These are phyloP conservation scores for Phialophora macrospora DNA, from an alignment of 2,329 filamentous ascomycete genomes.

Conservation along the genomic window DNA sequence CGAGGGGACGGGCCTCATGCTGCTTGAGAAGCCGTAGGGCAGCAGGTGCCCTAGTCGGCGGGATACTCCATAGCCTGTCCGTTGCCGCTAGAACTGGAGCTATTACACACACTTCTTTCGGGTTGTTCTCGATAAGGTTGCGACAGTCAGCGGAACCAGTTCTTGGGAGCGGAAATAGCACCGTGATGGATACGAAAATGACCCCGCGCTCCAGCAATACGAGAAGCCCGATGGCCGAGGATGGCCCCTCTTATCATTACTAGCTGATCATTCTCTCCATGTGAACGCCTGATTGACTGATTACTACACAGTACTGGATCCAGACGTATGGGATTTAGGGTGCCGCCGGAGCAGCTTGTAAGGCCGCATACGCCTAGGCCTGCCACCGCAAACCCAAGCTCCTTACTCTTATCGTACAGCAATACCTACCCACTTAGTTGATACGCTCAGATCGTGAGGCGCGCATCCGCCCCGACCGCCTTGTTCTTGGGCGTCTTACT, in stretches of 20 bases:
- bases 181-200: neutral
- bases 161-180: neutral
- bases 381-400: neutral
- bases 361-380: neutral
- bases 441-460: neutral
- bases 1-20: constrained; percentile 27
- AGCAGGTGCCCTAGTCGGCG: neutral
- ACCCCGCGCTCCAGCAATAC: neutral
- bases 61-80: neutral
- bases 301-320: neutral
- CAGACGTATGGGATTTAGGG: neutral
- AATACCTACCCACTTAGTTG: neutral
- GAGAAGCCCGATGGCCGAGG: constrained; percentile 5
- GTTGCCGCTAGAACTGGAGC: neutral
- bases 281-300: neutral
- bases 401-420: constrained; percentile 4
- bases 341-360: neutral
- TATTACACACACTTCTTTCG: neutral
- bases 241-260: neutral
- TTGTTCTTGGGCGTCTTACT: neutral
- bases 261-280: neutral
- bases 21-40: constrained; percentile 14
- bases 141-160: neutral
- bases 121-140: neutral
- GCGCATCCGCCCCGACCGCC: neutral